Percentiles rank a stretch among this genome's conserved stretches.
These are phyloP conservation scores for Fomitopsis palustris DNA, from an alignment of 1,284 basidiomycete genomes.

Conservation along the genomic window DNA sequence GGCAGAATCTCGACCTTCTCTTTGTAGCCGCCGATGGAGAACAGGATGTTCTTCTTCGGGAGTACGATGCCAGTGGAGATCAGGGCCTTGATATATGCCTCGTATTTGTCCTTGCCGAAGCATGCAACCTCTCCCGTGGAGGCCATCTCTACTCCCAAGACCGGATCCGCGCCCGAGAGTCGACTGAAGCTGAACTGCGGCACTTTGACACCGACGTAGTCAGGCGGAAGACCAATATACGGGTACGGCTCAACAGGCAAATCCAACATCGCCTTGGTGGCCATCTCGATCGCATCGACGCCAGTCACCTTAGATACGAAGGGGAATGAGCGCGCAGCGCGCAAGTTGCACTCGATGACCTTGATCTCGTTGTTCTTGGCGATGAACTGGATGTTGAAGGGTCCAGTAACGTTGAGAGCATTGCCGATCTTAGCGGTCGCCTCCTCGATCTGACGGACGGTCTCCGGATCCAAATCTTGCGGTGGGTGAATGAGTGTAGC, in stretches of 20 bases:
- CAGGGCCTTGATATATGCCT: slow-evolving; percentile 96
- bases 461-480: slow-evolving; percentile 96
- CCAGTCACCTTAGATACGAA: slow-evolving; percentile 99
- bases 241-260: slow-evolving; percentile 91
- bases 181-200: slow-evolving; percentile 98
- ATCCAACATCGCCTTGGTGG: slow-evolving; percentile 97
- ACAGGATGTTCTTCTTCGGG: slow-evolving; percentile 94
- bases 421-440: slow-evolving; percentile 97
- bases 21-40: slow-evolving; percentile 94
- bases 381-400: slow-evolving; percentile 99
- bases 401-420: slow-evolving; percentile 97
- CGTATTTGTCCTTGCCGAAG: slow-evolving; percentile 97
- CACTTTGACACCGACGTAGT: slow-evolving; percentile 98
- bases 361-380: slow-evolving; percentile 99
- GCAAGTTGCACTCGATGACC: slow-evolving; percentile 99
- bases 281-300: slow-evolving; percentile 96
- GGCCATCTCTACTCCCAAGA: slow-evolving; percentile 99
- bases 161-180: slow-evolving; percentile 93
- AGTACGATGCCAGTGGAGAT: slow-evolving; percentile 94
- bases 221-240: slow-evolving; percentile 77
- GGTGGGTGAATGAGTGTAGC: slow-evolving; percentile 97
- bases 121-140: slow-evolving; percentile 99
- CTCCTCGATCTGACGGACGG: slow-evolving; percentile 93
- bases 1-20: slow-evolving; percentile 98
- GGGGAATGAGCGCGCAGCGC: slow-evolving; percentile 97